A percentile compares a stretch with the other conserved stretches of the same genome.
Conservation (phyloP, 495 filamentous ascomycete genomes). For the Penicillium coffeae region DNA sequence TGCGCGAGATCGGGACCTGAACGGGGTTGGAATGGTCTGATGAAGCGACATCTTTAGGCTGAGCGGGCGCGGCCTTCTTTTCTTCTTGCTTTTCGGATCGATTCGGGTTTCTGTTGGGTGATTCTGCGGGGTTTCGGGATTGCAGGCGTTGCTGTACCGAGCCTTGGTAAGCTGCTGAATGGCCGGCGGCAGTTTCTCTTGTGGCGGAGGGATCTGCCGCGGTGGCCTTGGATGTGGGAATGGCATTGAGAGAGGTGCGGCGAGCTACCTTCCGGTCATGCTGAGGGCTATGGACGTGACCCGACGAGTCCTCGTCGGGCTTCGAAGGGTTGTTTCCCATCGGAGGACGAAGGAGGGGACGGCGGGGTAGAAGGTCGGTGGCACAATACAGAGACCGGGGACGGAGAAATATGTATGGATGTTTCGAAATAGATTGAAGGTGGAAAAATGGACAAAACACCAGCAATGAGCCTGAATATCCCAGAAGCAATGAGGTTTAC, state of each 20-base stretch:
- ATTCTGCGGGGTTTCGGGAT: conserved; percentile 31
- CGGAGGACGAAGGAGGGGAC: conserved; percentile 20
- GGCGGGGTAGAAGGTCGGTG: conserved; percentile 3
- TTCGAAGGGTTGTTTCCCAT: conserved; percentile 53
- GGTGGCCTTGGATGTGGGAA: conserved; percentile 36
- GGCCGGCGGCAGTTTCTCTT: conserved; percentile 39
- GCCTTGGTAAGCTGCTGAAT: conserved; percentile 33
- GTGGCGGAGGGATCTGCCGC: conserved; percentile 42
- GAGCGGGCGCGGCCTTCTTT: conserved; percentile 21
- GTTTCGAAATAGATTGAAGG: neutral
- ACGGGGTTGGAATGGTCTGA: conserved; percentile 45
- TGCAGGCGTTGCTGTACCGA: conserved; percentile 39
- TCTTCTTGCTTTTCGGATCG: conserved; percentile 19
- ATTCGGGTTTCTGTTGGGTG: conserved; percentile 13
- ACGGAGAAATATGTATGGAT: conserved; percentile 10
- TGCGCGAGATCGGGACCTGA: conserved; percentile 44
- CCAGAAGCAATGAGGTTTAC: too few relatives aligned
- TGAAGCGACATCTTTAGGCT: conserved; percentile 19
- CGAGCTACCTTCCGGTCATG: conserved; percentile 38
- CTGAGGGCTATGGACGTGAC: conserved; percentile 22
- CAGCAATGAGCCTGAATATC: neutral
- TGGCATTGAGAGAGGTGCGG: conserved; percentile 38
- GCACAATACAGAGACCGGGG: conserved; percentile 1
- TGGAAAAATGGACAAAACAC: neutral
- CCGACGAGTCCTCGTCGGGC: conserved; percentile 32